Conservation (phyloP, 768 basidiomycete genomes). For the Tylopilus subfusipes region DNA sequence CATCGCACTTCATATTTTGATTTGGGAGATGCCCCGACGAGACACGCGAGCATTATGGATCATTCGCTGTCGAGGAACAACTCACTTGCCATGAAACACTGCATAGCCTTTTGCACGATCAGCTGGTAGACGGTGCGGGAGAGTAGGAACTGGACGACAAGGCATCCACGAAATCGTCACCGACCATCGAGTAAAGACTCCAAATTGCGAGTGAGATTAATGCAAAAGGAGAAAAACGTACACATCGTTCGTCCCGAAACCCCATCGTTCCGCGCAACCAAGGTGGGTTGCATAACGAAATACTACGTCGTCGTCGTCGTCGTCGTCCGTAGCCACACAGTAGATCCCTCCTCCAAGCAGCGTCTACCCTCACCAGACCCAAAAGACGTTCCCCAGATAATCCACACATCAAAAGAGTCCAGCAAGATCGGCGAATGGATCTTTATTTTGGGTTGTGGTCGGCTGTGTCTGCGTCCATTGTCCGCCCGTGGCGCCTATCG, state of each 20-base stretch:
- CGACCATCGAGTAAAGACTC: not conserved
- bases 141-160: too few species aligned
- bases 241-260: not conserved
- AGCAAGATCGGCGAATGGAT: slow-evolving; percentile 82
- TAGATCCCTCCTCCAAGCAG: not conserved
- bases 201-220: not conserved
- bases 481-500: slow-evolving; percentile 2
- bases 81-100: too few species aligned
- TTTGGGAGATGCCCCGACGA: too few species aligned
- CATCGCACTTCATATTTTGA: too few species aligned
- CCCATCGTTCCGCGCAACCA: not conserved
- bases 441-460: slow-evolving; percentile 45
- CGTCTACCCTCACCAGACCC: not conserved
- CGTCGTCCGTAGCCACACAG: not conserved
- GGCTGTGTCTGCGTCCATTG: slow-evolving; percentile 26
- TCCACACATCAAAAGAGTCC: slow-evolving; percentile 56
- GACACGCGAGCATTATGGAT: too few species aligned
- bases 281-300: not conserved
- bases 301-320: not conserved
- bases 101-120: too few species aligned
- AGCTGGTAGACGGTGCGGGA: too few species aligned
- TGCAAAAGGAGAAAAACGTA: not conserved
- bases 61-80: too few species aligned
- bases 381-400: not conserved
- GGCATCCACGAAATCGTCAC: too few species aligned